Percentiles rank a stretch among this genome's conserved stretches.
phyloP scores from a whole-genome alignment of 768 basidiomycete species.

The Calocybe indica region DNA sequence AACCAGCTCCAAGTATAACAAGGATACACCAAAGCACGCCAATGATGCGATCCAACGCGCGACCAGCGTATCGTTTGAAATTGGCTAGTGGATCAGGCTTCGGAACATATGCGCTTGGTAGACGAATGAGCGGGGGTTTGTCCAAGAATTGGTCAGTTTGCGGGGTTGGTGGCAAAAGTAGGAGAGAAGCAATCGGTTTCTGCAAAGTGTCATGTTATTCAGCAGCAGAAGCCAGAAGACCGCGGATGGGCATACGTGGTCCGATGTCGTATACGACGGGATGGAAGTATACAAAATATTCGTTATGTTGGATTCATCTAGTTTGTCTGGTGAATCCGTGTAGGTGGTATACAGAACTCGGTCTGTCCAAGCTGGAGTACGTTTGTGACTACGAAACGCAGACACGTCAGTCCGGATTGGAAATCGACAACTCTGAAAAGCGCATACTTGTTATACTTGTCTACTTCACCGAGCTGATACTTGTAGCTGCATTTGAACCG shows the following conservation, averaged over 20 bases:
- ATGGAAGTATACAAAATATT: slow-evolving; percentile 76
- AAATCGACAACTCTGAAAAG: neutral
- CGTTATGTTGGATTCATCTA: slow-evolving; percentile 46
- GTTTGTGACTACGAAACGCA: slow-evolving; percentile 41
- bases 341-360: slow-evolving; percentile 81
- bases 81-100: slow-evolving; percentile 45
- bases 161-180: slow-evolving; percentile 49
- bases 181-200: slow-evolving; percentile 84
- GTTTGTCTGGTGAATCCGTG: slow-evolving; percentile 51
- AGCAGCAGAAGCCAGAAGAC: neutral
- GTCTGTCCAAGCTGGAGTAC: slow-evolving; percentile 91
- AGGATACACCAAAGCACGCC: slow-evolving; percentile 80
- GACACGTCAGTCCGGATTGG: slow-evolving; percentile 5
- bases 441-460: slow-evolving; percentile 64
- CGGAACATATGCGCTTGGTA: slow-evolving; percentile 47
- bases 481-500: slow-evolving; percentile 91
- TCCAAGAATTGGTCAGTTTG: slow-evolving; percentile 17
- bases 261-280: slow-evolving; percentile 81
- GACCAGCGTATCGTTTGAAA: slow-evolving; percentile 61
- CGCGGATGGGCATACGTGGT: slow-evolving; percentile 59
- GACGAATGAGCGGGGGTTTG: slow-evolving; percentile 37
- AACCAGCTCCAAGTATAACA: slow-evolving; percentile 72
- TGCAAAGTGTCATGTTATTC: slow-evolving; percentile 17
- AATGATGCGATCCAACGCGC: slow-evolving; percentile 62
- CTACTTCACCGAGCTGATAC: slow-evolving; percentile 73